Percentiles rank a stretch among this genome's conserved stretches.
Conservation (phyloP, 768 basidiomycete species). For the Suillus discolor region DNA sequence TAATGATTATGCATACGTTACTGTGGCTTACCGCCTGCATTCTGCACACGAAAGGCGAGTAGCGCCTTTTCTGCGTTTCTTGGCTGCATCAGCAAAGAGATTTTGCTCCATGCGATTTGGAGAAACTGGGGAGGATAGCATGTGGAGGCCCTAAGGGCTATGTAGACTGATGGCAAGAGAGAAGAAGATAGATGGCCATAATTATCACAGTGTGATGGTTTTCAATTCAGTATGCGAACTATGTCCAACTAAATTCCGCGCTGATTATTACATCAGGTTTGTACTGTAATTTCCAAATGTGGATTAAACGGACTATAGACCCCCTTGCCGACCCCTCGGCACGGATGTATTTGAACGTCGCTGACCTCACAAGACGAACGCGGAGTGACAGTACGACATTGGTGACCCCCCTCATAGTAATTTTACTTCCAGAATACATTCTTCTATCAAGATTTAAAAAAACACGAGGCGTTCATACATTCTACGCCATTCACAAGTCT, state of each 20-base stretch:
- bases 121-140: conserved; percentile 7
- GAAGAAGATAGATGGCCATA: conserved; percentile 22
- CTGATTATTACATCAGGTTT: neutral
- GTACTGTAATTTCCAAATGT: neutral
- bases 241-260: conserved; percentile 7
- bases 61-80: conserved; percentile 71
- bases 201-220: conserved; percentile 15
- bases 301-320: neutral
- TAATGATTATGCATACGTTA: conserved; percentile 4
- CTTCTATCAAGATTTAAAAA: neutral
- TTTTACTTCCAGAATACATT: neutral
- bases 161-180: conserved; percentile 38
- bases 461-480: conserved; percentile 4
- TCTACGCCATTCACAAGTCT: neutral
- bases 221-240: conserved; percentile 1
- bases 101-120: conserved; percentile 24
- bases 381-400: neutral
- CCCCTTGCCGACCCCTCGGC: conserved; percentile 1
- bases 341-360: neutral
- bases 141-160: conserved; percentile 21
- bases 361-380: neutral
- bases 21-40: conserved; percentile 60
- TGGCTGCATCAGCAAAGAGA: conserved; percentile 38
- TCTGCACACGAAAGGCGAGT: conserved; percentile 81
- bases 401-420: neutral